phyloP scores from a whole-genome alignment of 1,284 basidiomycete species.

The Cutaneotrichosporon dermatis region DNA sequence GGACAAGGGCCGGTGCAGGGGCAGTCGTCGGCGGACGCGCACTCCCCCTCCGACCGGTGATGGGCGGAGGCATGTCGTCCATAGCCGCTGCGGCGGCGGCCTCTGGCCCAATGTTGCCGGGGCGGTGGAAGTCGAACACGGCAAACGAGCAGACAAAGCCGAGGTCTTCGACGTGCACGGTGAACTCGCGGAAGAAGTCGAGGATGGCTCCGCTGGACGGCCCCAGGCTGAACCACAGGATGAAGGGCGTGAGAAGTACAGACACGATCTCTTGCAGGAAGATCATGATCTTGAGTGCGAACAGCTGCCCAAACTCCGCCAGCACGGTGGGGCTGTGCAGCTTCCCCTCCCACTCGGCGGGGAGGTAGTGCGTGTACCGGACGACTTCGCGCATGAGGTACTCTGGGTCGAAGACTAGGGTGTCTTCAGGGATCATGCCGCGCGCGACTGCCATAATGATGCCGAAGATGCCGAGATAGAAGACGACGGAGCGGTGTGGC shows the following conservation, averaged over 20 bases:
- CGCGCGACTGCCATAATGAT: constrained; percentile 80
- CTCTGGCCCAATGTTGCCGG: constrained; percentile 75
- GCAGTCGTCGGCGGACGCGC: not conserved
- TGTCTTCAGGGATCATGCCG: constrained; percentile 94
- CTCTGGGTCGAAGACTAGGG: constrained; percentile 88
- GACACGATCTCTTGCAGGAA: constrained; percentile 85
- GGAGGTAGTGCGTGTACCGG: constrained; percentile 91
- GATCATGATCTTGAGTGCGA: constrained; percentile 78
- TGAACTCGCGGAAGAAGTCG: constrained; percentile 95
- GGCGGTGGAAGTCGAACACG: constrained; percentile 91
- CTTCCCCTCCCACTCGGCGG: constrained; percentile 80
- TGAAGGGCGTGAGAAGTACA: constrained; percentile 88
- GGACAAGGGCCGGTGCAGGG: not conserved
- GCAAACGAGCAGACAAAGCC: constrained; percentile 98
- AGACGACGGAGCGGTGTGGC: constrained; percentile 82
- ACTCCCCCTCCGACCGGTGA: not conserved
- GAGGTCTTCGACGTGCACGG: constrained; percentile 90
- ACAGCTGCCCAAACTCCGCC: constrained; percentile 79
- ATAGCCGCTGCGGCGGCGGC: not conserved
- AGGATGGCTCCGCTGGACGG: constrained; percentile 80
- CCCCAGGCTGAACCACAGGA: constrained; percentile 88
- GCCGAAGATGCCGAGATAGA: constrained; percentile 86
- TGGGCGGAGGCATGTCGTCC: not conserved
- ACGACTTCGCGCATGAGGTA: constrained; percentile 85
- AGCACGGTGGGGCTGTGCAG: constrained; percentile 91